Percentiles rank a stretch among this genome's conserved stretches.
Evolutionary conservation across 2,329 filamentous ascomycete species (phyloP).

Genomic region (Remersonia thermophila): DNA sequence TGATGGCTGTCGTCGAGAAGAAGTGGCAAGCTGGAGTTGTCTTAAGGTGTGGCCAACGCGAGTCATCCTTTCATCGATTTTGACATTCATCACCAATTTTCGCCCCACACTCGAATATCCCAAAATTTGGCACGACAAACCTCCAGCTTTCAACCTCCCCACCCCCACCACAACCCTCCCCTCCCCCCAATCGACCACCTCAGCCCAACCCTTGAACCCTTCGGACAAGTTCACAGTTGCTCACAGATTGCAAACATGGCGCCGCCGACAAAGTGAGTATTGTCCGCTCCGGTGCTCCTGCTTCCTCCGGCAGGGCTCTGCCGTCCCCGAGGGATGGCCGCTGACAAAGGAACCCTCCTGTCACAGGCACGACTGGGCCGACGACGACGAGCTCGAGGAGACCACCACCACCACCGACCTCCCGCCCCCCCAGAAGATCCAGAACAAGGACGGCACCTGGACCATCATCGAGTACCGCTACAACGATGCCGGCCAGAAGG

Average conservation of each 20-base stretch:
- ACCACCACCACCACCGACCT: slow-evolving; percentile 49
- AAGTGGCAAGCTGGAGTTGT: no score
- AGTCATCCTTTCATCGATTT: not conserved
- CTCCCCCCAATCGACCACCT: slow-evolving; percentile 5
- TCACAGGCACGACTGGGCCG: slow-evolving; percentile 70
- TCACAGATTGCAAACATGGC: slow-evolving; percentile 14
- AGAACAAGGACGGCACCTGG: slow-evolving; percentile 97
- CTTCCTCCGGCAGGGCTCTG: not conserved
- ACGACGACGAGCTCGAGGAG: slow-evolving; percentile 83
- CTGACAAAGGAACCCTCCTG: not conserved
- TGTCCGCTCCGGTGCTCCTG: no score
- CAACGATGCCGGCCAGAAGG: slow-evolving; percentile 89
- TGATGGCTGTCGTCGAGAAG: no score
- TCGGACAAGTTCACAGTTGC: no score
- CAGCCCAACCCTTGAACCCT: no score
- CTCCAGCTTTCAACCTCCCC: slow-evolving; percentile 2
- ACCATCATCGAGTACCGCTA: slow-evolving; percentile 82
- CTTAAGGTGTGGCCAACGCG: not conserved
- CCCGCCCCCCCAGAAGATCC: slow-evolving; percentile 75
- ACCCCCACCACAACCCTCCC: slow-evolving; percentile 14
- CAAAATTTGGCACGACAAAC: slow-evolving; percentile 13
- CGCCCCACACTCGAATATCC: slow-evolving; percentile 17
- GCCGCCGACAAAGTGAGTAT: slow-evolving; percentile 15
- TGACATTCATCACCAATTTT: slow-evolving; percentile 10
- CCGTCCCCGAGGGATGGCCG: not conserved